Base-by-base conservation (phyloP, 805 yeast species). In the Kuraishia piskuri region DNA sequence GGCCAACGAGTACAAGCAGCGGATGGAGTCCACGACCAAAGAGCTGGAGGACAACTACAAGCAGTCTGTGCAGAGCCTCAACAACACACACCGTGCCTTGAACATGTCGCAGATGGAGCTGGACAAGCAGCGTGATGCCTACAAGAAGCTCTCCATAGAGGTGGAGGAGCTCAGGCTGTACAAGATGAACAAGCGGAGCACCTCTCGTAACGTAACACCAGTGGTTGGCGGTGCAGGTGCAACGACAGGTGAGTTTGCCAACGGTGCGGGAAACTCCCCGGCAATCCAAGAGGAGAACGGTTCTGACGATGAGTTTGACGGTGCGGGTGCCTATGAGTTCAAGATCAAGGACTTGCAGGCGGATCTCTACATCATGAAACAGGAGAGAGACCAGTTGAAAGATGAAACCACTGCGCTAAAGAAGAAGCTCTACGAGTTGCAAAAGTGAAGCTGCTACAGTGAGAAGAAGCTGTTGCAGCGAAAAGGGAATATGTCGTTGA, bases 341-440 rank as follows among this genome's bases (percentile, higher is more conserved):
- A 87, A 84, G 68, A 77, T 90, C 48, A 83, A 87, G 60, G 96
- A 90, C 60, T 70, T 90, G 60, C 88, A 88, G 62, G 96, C 96
- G 3, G 96, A 89, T 64, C 72, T 90, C 58, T 86, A 79, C 61
- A 86, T 90, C 53, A 77, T 86, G 58, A 83, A 83, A 61, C 92
- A 89, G 68, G 97, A 90, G 68, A 78, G 95, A 58, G 94, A 90
- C 63, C 86, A 84, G 60, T 72, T 88, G 65, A 84, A 82, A 62
- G 86, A 82, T 22, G 83, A 76, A 55, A 79, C 83, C 17, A 64
- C 80, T 31, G 60, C 72, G 0, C 69, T 85, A 63, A 84, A 85
- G 68, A 86, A 85, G 64, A 79, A 79, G 59, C 67, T 85, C 55
- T 49, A 21, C 22, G 51, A 22, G 46, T 26, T 17, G 26, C 37